These are phyloP conservation scores for Alternaria ethzedia DNA, from an alignment of 2,329 filamentous ascomycete genomes.

Conservation along the genomic window DNA sequence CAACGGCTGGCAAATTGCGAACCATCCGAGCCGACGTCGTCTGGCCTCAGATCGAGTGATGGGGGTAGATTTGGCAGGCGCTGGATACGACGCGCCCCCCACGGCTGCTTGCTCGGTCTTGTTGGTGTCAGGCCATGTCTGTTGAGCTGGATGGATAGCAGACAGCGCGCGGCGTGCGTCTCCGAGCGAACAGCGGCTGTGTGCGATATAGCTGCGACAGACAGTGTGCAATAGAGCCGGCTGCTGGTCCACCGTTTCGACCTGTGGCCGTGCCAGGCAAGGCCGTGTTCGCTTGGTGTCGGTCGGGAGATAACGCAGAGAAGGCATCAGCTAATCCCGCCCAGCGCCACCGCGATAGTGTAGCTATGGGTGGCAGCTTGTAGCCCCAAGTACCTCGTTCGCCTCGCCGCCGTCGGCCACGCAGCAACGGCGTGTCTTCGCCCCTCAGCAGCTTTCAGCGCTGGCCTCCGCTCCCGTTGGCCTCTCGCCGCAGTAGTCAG, in stretches of 20 bases:
- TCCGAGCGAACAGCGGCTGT: conserved; percentile 11
- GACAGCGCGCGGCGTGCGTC: conserved; percentile 10
- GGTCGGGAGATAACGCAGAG: conserved; percentile 26
- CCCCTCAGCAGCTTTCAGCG: conserved; percentile 9
- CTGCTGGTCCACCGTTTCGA: conserved; percentile 34
- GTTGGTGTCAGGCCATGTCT: conserved; percentile 16
- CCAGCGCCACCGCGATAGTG: conserved; percentile 1
- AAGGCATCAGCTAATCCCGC: conserved; percentile 6
- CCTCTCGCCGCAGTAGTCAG: conserved; percentile 8
- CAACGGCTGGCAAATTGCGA: conserved; percentile 27
- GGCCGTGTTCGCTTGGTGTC: conserved; percentile 26
- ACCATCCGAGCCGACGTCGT: conserved; percentile 11
- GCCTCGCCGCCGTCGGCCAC: conserved; percentile 23
- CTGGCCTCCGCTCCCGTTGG: conserved; percentile 18
- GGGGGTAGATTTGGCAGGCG: background rate
- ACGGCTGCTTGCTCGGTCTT: conserved; percentile 5
- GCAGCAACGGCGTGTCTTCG: background rate
- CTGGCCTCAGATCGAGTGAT: conserved; percentile 7
- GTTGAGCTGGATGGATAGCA: background rate
- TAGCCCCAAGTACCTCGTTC: conserved; percentile 20
- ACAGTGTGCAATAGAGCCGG: conserved; percentile 10
- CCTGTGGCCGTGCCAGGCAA: conserved; percentile 28
- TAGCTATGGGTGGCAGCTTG: background rate
- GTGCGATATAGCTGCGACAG: conserved; percentile 3
- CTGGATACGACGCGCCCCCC: conserved; percentile 2